Percentiles rank a stretch among this genome's conserved stretches.
Evolutionary conservation across 208 protist species (phyloP).

Genomic region (Herpetomonas samuelpessoai): DNA sequence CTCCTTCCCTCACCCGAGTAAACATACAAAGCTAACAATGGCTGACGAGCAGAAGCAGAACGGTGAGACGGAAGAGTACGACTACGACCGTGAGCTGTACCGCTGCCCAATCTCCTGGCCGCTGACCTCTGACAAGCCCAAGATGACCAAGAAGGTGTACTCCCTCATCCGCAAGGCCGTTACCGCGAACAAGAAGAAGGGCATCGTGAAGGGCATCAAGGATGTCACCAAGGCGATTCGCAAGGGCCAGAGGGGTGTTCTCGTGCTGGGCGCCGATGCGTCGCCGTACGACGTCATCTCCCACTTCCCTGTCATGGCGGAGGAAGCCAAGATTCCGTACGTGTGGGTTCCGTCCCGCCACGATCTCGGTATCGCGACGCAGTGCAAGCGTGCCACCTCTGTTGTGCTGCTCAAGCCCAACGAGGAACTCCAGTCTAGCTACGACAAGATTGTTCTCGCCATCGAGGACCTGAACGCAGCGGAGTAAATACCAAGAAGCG

Average conservation of each 20-base stretch:
- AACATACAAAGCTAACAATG: no score
- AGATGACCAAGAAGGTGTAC: constrained; percentile 96
- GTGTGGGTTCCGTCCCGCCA: constrained; percentile 93
- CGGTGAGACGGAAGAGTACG: constrained; percentile 65
- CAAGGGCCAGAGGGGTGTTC: constrained; percentile 90
- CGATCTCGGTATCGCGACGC: constrained; percentile 90
- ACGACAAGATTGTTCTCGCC: constrained; percentile 86
- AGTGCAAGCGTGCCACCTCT: constrained; percentile 93
- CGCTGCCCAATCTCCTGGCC: constrained; percentile 91
- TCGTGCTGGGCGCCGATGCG: constrained; percentile 90
- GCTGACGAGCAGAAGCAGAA: constrained; percentile 42
- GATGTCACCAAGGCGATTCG: constrained; percentile 93
- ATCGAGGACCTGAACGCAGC: constrained; percentile 85
- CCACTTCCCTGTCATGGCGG: constrained; percentile 90
- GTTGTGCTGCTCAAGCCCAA: constrained; percentile 90
- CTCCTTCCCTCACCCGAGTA: no score
- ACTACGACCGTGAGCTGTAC: constrained; percentile 92
- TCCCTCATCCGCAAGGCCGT: constrained; percentile 92
- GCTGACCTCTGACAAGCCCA: constrained; percentile 87
- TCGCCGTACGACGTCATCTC: constrained; percentile 94
- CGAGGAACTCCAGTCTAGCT: constrained; percentile 76
- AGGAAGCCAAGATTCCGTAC: constrained; percentile 93
- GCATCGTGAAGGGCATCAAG: constrained; percentile 92
- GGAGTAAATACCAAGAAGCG: constrained; percentile 33
- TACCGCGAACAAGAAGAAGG: constrained; percentile 88